Evolutionary conservation across 768 basidiomycete genomes (phyloP).

Genomic region (Austroboletus festivus): DNA sequence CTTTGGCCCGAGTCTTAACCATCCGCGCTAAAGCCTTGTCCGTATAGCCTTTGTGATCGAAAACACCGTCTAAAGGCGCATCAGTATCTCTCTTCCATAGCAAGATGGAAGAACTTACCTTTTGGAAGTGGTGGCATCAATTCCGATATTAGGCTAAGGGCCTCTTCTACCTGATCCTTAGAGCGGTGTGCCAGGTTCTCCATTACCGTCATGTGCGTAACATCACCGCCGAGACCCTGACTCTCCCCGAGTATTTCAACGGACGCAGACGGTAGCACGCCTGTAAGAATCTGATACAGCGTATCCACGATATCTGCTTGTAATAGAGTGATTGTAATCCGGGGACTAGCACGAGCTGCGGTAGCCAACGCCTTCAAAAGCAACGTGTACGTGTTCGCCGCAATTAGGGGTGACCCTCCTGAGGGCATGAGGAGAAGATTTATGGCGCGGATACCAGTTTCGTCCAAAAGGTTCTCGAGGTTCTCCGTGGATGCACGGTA

Average conservation of each 20-base stretch:
- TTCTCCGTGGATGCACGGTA: conserved; percentile 80
- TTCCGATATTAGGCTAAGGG: conserved; percentile 84
- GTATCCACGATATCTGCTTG: conserved; percentile 93
- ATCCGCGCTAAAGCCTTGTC: conserved; percentile 79
- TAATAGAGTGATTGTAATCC: conserved; percentile 79
- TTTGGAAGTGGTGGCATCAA: conserved; percentile 90
- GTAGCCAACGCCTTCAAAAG: conserved; percentile 85
- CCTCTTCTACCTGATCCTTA: conserved; percentile 97
- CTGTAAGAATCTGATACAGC: conserved; percentile 92
- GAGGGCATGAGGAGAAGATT: conserved; percentile 83
- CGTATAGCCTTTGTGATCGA: conserved; percentile 86
- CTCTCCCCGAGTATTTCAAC: conserved; percentile 51
- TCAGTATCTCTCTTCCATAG: conserved; percentile 1
- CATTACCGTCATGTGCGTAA: conserved; percentile 97
- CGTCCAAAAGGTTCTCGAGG: conserved; percentile 82
- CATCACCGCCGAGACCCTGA: conserved; percentile 81
- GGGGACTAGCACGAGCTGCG: conserved; percentile 83
- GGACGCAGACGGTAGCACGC: conserved; percentile 75
- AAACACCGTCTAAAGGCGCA: conserved; percentile 74
- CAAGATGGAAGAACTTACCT: conserved; percentile 45
- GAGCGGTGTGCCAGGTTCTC: conserved; percentile 95
- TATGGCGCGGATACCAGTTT: conserved; percentile 74
- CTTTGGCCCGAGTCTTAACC: conserved; percentile 80
- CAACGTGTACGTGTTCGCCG: conserved; percentile 83
- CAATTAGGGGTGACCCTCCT: conserved; percentile 82